Conservation (phyloP, 192 early-diverging fungal genomes). For the Oehlia diaphana region DNA sequence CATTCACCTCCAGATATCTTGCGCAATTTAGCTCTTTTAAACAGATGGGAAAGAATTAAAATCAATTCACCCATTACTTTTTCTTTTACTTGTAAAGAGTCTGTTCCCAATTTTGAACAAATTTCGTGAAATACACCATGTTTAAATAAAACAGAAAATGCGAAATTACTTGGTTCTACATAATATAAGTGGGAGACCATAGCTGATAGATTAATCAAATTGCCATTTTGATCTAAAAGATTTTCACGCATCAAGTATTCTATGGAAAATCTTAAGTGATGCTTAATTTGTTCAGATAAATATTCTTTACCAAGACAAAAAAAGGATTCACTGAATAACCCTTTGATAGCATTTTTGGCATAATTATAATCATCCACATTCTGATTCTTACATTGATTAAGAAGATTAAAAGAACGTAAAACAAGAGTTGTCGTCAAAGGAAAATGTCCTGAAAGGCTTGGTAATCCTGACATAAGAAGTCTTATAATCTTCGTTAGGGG, state of each 20-base stretch:
- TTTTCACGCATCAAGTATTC: constrained; percentile 40
- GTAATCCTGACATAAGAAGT: constrained; percentile 40
- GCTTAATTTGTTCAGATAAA: constrained; percentile 37
- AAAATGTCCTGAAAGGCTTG: constrained; percentile 40
- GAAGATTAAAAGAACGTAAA: constrained; percentile 35
- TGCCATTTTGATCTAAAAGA: constrained; percentile 30
- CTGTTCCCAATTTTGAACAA: not conserved
- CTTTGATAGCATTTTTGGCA: constrained; percentile 15
- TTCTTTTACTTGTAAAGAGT: not conserved
- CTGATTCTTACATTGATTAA: constrained; percentile 2
- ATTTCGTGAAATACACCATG: constrained; percentile 42
- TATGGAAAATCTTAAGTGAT: constrained; percentile 45
- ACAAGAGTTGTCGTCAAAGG: constrained; percentile 44
- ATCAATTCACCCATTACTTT: constrained; percentile 5
- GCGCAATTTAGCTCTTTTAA: constrained; percentile 15
- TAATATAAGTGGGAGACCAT: constrained; percentile 38
- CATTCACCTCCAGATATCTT: not conserved
- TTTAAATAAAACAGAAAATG: constrained; percentile 39
- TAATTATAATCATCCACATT: not conserved
- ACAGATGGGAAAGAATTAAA: constrained; percentile 16
- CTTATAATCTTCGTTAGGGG: constrained; percentile 39
- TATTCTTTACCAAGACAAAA: constrained; percentile 35
- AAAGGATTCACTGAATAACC: constrained; percentile 31
- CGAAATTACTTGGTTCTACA: constrained; percentile 38
- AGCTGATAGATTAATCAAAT: constrained; percentile 32